phyloP scores from a whole-genome alignment of 495 filamentous ascomycete genomes.

The Hypoxylon crocopeplum region DNA sequence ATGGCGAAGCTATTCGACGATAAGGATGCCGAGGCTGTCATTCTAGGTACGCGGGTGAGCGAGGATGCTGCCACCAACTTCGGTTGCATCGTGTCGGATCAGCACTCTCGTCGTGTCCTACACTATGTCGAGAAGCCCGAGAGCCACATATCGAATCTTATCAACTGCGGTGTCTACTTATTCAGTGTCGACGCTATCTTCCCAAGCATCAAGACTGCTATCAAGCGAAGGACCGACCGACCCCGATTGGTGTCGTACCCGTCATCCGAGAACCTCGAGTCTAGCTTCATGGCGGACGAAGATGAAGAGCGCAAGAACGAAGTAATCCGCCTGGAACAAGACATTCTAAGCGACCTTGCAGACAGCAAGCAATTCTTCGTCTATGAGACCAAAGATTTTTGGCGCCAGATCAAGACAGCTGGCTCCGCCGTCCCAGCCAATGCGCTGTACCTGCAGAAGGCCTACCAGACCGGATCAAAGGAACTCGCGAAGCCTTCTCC shows the following conservation, averaged over 20 bases:
- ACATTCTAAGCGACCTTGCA: slow-evolving; percentile 94
- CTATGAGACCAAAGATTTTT: slow-evolving; percentile 98
- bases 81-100: slow-evolving; percentile 95
- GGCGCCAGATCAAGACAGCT: slow-evolving; percentile 99
- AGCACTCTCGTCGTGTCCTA: slow-evolving; percentile 92
- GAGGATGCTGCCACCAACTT: slow-evolving; percentile 96
- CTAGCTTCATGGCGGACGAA: slow-evolving; percentile 76
- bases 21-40: slow-evolving; percentile 96
- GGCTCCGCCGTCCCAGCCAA: slow-evolving; percentile 98
- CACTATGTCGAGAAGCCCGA: slow-evolving; percentile 99
- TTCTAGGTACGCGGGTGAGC: slow-evolving; percentile 89
- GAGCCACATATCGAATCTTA: slow-evolving; percentile 96
- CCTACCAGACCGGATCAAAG: slow-evolving; percentile 79
- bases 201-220: slow-evolving; percentile 91
- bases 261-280: slow-evolving; percentile 90
- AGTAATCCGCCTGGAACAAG: slow-evolving; percentile 94
- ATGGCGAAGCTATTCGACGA: slow-evolving; percentile 95
- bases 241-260: slow-evolving; percentile 92
- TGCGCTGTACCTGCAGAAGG: slow-evolving; percentile 95
- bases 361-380: slow-evolving; percentile 99
- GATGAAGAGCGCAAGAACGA: slow-evolving; percentile 80
- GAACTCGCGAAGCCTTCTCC: slow-evolving; percentile 86
- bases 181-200: slow-evolving; percentile 96
- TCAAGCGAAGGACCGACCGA: slow-evolving; percentile 93
- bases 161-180: slow-evolving; percentile 99